Conservation (phyloP, 2,329 filamentous ascomycete genomes). For the Byssoonygena ceratinophila region DNA sequence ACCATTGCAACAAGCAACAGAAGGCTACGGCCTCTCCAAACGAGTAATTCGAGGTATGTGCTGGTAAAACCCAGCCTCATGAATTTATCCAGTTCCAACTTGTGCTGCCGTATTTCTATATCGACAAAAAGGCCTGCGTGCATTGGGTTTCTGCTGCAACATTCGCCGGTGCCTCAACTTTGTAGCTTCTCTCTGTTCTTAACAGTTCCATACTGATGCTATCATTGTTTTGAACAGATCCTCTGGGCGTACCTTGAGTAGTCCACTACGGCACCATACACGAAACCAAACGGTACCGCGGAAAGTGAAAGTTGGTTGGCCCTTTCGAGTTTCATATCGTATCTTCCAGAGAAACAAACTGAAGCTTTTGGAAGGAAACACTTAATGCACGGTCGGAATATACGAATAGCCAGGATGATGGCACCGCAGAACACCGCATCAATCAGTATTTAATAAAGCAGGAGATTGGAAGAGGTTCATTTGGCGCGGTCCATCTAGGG, state of each 20-base stretch:
- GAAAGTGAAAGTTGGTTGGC: constrained; percentile 48
- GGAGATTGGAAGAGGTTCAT: constrained; percentile 94
- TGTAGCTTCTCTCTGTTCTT: background rate
- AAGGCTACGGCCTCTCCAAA: constrained; percentile 6
- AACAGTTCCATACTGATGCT: constrained; percentile 1
- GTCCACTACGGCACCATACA: constrained; percentile 36
- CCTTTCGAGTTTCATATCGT: background rate
- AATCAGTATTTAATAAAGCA: constrained; percentile 92
- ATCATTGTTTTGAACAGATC: constrained; percentile 10
- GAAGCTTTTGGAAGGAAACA: constrained; percentile 55
- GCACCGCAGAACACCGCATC: constrained; percentile 69
- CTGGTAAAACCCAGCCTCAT: background rate
- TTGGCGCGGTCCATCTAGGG: constrained; percentile 83
- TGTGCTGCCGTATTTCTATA: background rate
- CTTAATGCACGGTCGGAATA: constrained; percentile 82
- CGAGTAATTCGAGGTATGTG: background rate
- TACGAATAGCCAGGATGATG: constrained; percentile 72
- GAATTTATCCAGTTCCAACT: background rate
- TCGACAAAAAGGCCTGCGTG: background rate
- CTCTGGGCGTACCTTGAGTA: constrained; percentile 12
- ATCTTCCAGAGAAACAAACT: background rate
- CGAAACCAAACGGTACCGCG: constrained; percentile 50
- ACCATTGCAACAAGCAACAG: background rate
- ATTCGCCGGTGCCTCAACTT: background rate
- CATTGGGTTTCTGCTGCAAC: background rate